Percentiles rank a stretch among this genome's conserved stretches.
These are phyloP conservation scores for Pyrenophora tritici-repentis DNA, from an alignment of 2,329 filamentous ascomycete species.

Conservation along the genomic window DNA sequence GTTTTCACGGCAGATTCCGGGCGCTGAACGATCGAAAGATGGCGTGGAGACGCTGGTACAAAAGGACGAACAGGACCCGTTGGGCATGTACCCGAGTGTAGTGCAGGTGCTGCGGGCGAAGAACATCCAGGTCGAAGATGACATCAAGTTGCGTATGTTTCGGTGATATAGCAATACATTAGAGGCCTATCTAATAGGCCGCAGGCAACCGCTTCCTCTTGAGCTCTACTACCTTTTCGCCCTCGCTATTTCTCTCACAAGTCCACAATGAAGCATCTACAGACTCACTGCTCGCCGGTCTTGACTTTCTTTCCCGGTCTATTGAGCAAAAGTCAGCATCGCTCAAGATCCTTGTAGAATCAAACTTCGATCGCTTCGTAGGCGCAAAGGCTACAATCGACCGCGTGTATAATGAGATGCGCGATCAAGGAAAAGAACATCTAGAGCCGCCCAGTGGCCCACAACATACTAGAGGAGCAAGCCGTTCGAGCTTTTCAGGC, in stretches of 20 bases:
- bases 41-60: constrained; percentile 79
- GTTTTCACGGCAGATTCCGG: constrained; percentile 69
- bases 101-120: constrained; percentile 76
- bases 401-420: constrained; percentile 98
- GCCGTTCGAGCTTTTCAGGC: constrained; percentile 61
- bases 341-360: constrained; percentile 93
- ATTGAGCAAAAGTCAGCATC: constrained; percentile 98
- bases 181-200: constrained; percentile 10
- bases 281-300: constrained; percentile 75
- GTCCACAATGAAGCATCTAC: constrained; percentile 87
- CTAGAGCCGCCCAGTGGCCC: constrained; percentile 38
- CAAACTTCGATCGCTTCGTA: constrained; percentile 98
- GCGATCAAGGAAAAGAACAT: constrained; percentile 65
- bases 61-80: constrained; percentile 88
- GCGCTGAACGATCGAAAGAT: constrained; percentile 69
- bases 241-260: constrained; percentile 87
- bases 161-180: constrained; percentile 4
- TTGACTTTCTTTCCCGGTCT: constrained; percentile 84
- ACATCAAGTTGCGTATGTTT: constrained; percentile 72
- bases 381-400: constrained; percentile 97
- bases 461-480: constrained; percentile 69
- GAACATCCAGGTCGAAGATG: constrained; percentile 83
- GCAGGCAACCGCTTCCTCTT: constrained; percentile 88
- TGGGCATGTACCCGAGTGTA: constrained; percentile 88
- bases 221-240: constrained; percentile 94